These are phyloP conservation scores for Aspergillus proliferans DNA, from an alignment of 2,329 filamentous ascomycete species.

Conservation along the genomic window DNA sequence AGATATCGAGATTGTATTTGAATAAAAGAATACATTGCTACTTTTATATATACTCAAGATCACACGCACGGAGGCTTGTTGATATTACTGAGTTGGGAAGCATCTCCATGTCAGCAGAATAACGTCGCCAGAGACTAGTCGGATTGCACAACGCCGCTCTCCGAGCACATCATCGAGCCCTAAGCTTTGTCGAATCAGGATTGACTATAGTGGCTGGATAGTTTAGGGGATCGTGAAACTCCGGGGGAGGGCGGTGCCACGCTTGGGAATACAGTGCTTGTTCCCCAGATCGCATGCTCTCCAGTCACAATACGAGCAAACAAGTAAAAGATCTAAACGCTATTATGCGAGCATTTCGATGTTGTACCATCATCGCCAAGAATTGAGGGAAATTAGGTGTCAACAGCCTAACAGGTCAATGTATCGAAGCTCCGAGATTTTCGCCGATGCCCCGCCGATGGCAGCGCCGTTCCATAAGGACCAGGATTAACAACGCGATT, in stretches of 20 bases:
- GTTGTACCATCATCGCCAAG: not conserved
- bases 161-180: slow-evolving; percentile 19
- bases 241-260: too few species aligned
- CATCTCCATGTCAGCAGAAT: not conserved
- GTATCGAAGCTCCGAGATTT: slow-evolving; percentile 16
- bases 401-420: too few species aligned
- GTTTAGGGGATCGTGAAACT: too few species aligned
- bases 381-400: not conserved
- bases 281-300: not conserved
- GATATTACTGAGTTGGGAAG: not conserved
- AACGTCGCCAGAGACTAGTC: slow-evolving; percentile 7
- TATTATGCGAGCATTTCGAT: too few species aligned
- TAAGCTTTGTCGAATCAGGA: too few species aligned
- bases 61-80: too few species aligned
- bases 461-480: slow-evolving; percentile 3
- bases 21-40: too few species aligned
- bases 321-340: too few species aligned
- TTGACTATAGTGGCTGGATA: too few species aligned
- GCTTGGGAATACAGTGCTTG: not conserved
- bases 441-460: slow-evolving; percentile 20
- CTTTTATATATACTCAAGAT: too few species aligned
- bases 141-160: slow-evolving; percentile 14
- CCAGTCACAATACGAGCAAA: too few species aligned
- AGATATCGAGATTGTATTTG: too few species aligned
- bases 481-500: not conserved